Conservation (phyloP, 306 rosid species). For the Ormosia emarginata region DNA sequence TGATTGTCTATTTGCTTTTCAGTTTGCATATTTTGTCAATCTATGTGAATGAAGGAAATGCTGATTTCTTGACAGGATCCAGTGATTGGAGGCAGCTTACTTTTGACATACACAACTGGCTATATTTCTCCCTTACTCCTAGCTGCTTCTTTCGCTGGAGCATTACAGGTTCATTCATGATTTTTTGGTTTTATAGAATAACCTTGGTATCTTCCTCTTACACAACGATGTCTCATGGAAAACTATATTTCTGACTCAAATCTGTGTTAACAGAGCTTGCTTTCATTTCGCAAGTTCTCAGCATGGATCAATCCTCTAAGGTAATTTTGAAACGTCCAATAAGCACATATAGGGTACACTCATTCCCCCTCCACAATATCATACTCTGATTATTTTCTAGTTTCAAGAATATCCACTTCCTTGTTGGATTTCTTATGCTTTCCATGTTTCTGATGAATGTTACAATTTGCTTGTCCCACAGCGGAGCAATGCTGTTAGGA, state of each 20-base stretch:
- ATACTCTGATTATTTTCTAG: background rate
- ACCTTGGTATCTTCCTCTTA: background rate
- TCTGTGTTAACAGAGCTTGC: conserved; percentile 59
- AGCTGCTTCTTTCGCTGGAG: conserved; percentile 97
- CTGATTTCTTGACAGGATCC: conserved; percentile 64
- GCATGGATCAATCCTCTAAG: conserved; percentile 92
- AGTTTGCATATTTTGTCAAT: background rate
- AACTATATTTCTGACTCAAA: conserved; percentile 20
- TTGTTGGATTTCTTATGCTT: background rate
- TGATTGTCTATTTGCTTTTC: background rate
- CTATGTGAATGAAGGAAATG: background rate
- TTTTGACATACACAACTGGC: conserved; percentile 91
- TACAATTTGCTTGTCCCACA: conserved; percentile 35
- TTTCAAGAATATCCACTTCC: background rate
- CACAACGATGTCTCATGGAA: background rate
- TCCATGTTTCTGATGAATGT: conserved; percentile 18
- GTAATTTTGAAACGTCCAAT: conserved; percentile 30
- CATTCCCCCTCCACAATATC: background rate
- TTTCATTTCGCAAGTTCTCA: conserved; percentile 85
- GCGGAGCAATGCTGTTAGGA: conserved; percentile 83
- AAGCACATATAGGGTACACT: background rate
- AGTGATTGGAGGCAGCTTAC: conserved; percentile 78
- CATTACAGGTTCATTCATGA: conserved; percentile 59
- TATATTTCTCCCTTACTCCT: conserved; percentile 83
- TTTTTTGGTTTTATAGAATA: background rate